phyloP scores from a whole-genome alignment of 2,329 filamentous ascomycete species.

The Aureobasidium lini region DNA sequence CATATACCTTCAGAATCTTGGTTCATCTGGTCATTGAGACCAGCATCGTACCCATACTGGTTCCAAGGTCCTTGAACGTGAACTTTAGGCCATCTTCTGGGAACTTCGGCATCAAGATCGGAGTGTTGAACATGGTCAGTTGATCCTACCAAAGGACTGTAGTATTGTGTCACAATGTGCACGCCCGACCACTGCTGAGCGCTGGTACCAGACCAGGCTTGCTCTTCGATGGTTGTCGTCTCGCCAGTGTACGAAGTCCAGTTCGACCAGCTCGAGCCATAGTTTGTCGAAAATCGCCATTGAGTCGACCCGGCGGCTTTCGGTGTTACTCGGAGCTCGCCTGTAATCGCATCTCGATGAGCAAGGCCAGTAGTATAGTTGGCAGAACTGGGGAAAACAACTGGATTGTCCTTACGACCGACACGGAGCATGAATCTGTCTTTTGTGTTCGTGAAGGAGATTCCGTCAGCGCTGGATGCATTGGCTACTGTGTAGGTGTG shows the following conservation, averaged over 20 bases:
- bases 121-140: slow-evolving; percentile 54
- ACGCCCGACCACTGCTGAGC: slow-evolving; percentile 53
- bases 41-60: neutral
- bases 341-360: slow-evolving; percentile 33
- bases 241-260: slow-evolving; percentile 51
- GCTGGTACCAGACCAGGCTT: slow-evolving; percentile 51
- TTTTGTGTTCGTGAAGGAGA: slow-evolving; percentile 39
- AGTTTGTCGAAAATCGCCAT: slow-evolving; percentile 56
- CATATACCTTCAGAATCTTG: slow-evolving; percentile 45
- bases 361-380: slow-evolving; percentile 51
- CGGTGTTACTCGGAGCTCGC: slow-evolving; percentile 44
- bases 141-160: slow-evolving; percentile 52
- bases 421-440: slow-evolving; percentile 57
- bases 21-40: slow-evolving; percentile 29
- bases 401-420: slow-evolving; percentile 50
- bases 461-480: slow-evolving; percentile 36
- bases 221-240: slow-evolving; percentile 40
- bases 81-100: neutral
- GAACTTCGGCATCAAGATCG: slow-evolving; percentile 35
- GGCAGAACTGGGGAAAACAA: slow-evolving; percentile 48
- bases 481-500: slow-evolving; percentile 53
- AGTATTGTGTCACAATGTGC: slow-evolving; percentile 58
- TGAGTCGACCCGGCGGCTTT: slow-evolving; percentile 54
- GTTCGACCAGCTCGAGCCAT: slow-evolving; percentile 51
- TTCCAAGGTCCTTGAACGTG: slow-evolving; percentile 3